Evolutionary conservation across 495 filamentous ascomycete species (phyloP).

Genomic region (Penicillium coprophilum): DNA sequence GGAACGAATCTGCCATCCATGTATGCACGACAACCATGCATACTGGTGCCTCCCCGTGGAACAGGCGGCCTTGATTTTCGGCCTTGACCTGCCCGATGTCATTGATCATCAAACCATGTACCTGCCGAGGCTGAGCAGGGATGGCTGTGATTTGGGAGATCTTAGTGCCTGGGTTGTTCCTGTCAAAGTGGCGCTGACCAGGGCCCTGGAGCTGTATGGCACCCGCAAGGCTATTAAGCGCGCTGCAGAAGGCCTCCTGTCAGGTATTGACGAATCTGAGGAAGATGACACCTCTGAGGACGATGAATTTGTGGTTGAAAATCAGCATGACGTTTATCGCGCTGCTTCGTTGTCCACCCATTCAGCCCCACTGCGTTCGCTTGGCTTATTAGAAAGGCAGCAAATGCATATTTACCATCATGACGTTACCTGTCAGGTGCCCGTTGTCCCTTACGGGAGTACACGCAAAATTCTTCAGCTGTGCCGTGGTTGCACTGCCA

Average conservation of each 20-base stretch:
- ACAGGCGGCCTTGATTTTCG: not conserved
- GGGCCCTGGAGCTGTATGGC: not conserved
- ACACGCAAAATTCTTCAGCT: not conserved
- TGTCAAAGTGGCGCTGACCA: not conserved
- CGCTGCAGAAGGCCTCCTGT: not conserved
- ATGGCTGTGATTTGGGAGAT: not conserved
- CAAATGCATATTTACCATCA: not conserved
- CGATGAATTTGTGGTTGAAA: not conserved
- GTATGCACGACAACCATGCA: not conserved
- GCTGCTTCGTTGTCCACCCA: not conserved
- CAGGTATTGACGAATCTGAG: not conserved
- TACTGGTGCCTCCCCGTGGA: not conserved
- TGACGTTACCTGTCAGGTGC: not conserved
- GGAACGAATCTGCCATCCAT: not conserved
- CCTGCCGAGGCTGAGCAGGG: not conserved
- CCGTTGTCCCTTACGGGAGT: not conserved
- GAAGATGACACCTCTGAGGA: not conserved
- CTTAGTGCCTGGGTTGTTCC: not conserved
- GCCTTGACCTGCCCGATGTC: not conserved
- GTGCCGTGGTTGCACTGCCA: not conserved
- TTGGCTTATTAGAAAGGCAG: no score
- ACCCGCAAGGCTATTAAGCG: not conserved
- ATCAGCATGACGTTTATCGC: not conserved
- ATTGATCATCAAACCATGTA: not conserved
- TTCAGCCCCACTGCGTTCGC: not conserved